Conservation (phyloP, 1,139 yeast species). For the Candida tropicalis region DNA sequence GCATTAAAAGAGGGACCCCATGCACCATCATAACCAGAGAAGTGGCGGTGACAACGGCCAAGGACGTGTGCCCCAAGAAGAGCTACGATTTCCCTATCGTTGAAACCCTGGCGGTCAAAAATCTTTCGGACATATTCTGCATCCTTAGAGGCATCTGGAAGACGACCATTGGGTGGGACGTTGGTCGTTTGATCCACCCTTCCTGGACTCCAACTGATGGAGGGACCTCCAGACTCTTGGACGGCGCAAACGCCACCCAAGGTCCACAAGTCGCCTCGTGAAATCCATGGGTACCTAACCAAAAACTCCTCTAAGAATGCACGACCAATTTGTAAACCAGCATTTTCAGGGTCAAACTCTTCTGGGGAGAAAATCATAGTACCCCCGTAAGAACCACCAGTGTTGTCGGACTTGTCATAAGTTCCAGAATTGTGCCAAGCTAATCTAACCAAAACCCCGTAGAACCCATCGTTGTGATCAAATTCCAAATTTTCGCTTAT, state of each 20-base stretch:
- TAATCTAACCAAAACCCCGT: slow-evolving; percentile 61
- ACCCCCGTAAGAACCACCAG: slow-evolving; percentile 85
- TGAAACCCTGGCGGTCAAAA: slow-evolving; percentile 72
- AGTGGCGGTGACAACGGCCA: slow-evolving; percentile 70
- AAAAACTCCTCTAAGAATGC: slow-evolving; percentile 65
- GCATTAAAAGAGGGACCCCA: slow-evolving; percentile 91
- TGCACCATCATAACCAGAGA: slow-evolving; percentile 86
- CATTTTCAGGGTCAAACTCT: slow-evolving; percentile 69
- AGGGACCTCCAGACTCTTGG: slow-evolving; percentile 88
- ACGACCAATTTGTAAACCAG: slow-evolving; percentile 69
- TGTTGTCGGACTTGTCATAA: slow-evolving; percentile 53
- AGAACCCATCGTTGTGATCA: slow-evolving; percentile 72
- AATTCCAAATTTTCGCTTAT: slow-evolving; percentile 76
- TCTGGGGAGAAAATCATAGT: slow-evolving; percentile 77
- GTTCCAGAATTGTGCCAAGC: slow-evolving; percentile 84
- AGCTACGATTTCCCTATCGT: slow-evolving; percentile 83
- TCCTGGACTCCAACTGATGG: slow-evolving; percentile 86
- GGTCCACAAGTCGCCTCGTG: slow-evolving; percentile 88
- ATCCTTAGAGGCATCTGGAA: slow-evolving; percentile 80
- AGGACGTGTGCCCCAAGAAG: slow-evolving; percentile 87
- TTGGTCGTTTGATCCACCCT: slow-evolving; percentile 43
- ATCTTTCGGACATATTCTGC: slow-evolving; percentile 68
- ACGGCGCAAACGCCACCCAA: slow-evolving; percentile 84
- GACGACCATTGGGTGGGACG: slow-evolving; percentile 69
- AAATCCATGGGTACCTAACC: slow-evolving; percentile 70